Evolutionary conservation across 2,329 filamentous ascomycete genomes (phyloP).

Genomic region (Colletotrichum endophyticum): DNA sequence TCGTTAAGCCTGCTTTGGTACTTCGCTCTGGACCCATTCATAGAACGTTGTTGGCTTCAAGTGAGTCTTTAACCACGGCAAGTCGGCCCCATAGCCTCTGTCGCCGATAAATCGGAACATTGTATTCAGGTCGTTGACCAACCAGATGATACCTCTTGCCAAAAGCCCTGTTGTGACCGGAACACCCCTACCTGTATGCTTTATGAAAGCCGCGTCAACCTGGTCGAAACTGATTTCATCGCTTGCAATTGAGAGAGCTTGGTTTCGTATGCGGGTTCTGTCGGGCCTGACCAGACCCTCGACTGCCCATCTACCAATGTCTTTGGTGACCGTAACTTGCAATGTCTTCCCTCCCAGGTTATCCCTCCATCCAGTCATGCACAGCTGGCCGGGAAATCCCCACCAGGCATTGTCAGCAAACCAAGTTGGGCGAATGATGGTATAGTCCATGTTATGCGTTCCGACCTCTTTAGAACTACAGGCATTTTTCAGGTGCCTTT

Average conservation of each 20-base stretch:
- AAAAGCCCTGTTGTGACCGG: not conserved
- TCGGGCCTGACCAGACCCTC: conserved; percentile 23
- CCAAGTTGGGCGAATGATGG: conserved; percentile 32
- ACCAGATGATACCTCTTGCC: not conserved
- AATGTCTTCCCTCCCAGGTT: conserved; percentile 28
- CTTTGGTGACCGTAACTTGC: conserved; percentile 28
- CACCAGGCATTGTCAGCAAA: conserved; percentile 29
- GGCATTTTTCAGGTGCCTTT: not conserved
- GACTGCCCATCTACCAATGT: conserved; percentile 28
- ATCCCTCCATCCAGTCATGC: conserved; percentile 30
- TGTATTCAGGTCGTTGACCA: not conserved
- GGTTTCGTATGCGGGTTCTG: conserved; percentile 21
- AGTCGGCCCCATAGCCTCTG: not conserved
- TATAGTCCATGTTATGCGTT: conserved; percentile 30
- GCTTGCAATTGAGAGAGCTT: conserved; percentile 28
- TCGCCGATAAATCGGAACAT: not conserved
- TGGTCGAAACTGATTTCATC: conserved; percentile 27
- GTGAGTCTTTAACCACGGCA: not conserved
- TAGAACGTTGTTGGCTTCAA: not conserved
- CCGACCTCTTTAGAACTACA: not conserved
- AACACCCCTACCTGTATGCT: not conserved
- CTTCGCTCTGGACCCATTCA: not conserved
- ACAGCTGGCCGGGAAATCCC: conserved; percentile 28
- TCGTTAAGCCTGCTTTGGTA: not conserved
- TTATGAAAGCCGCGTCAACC: conserved; percentile 1